Percentiles rank a stretch among this genome's conserved stretches.
phyloP scores from a whole-genome alignment of 2,329 filamentous ascomycete species.

The Thielaviopsis ethacetica region DNA sequence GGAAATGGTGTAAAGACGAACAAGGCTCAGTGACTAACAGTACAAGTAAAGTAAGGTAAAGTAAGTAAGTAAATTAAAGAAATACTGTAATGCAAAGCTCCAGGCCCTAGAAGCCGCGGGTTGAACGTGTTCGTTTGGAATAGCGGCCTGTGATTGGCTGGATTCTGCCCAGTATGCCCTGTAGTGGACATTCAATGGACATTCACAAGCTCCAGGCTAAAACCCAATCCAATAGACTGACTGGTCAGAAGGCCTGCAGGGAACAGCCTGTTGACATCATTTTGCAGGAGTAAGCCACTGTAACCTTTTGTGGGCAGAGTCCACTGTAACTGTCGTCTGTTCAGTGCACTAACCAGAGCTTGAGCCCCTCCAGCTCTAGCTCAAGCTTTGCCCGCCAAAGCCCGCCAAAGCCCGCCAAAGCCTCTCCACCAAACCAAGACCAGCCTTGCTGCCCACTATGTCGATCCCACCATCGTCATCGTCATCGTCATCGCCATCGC shows the following conservation, averaged over 20 bases:
- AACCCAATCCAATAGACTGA: too few relatives aligned
- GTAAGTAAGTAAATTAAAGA: too few relatives aligned
- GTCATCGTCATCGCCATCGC: not conserved
- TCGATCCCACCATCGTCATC: not conserved
- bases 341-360: not conserved
- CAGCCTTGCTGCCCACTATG: not conserved
- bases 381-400: too few relatives aligned
- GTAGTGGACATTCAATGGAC: too few relatives aligned
- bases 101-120: not conserved
- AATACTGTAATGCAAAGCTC: not conserved
- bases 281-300: not conserved
- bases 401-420: too few relatives aligned
- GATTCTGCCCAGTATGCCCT: not conserved
- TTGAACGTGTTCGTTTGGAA: not conserved
- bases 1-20: not conserved
- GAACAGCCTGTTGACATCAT: not conserved
- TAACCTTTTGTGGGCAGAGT: not conserved
- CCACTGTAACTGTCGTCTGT: not conserved
- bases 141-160: not conserved
- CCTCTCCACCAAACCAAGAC: too few relatives aligned
- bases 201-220: too few relatives aligned
- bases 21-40: too few relatives aligned
- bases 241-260: not conserved
- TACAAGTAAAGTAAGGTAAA: too few relatives aligned
- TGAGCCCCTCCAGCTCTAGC: not conserved